Evolutionary conservation across 2,329 filamentous ascomycete species (phyloP).

Genomic region (Pezicula rhizophila): DNA sequence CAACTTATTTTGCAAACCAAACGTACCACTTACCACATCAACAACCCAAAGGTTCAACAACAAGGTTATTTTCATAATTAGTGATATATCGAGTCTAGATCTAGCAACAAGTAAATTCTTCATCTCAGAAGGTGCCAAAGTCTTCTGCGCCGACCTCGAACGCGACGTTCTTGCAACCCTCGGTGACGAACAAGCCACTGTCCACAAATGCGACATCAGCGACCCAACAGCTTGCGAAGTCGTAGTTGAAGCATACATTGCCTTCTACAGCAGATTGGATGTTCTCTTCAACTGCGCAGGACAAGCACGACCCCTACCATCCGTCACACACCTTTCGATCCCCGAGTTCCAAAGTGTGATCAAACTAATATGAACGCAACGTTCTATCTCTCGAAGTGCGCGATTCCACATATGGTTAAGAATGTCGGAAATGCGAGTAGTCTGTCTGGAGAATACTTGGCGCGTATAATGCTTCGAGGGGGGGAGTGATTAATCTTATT

Average conservation of each 20-base stretch:
- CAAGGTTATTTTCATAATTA: background rate
- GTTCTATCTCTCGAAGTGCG: background rate
- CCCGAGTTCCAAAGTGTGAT: too few relatives aligned
- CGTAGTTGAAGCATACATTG: background rate
- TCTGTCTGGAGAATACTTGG: slow-evolving; percentile 2
- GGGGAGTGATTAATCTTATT: slow-evolving; percentile 45
- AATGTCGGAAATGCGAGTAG: slow-evolving; percentile 52
- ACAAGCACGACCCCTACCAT: background rate
- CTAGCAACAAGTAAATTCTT: background rate
- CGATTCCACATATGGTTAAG: slow-evolving; percentile 2
- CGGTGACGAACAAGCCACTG: background rate
- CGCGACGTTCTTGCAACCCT: background rate
- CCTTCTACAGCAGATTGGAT: background rate
- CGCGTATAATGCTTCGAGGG: background rate
- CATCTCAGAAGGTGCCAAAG: background rate
- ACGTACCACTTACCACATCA: too few relatives aligned
- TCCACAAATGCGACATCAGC: background rate
- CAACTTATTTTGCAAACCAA: too few relatives aligned
- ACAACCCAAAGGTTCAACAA: slow-evolving; percentile 32
- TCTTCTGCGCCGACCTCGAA: background rate
- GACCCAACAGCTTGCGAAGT: background rate
- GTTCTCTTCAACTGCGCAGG: background rate
- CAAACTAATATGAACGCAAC: background rate
- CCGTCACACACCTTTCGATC: background rate
- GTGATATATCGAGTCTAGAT: background rate